Base-by-base conservation (phyloP, 164 flowering plant genomes). In the Echeveria elegans region DNA sequence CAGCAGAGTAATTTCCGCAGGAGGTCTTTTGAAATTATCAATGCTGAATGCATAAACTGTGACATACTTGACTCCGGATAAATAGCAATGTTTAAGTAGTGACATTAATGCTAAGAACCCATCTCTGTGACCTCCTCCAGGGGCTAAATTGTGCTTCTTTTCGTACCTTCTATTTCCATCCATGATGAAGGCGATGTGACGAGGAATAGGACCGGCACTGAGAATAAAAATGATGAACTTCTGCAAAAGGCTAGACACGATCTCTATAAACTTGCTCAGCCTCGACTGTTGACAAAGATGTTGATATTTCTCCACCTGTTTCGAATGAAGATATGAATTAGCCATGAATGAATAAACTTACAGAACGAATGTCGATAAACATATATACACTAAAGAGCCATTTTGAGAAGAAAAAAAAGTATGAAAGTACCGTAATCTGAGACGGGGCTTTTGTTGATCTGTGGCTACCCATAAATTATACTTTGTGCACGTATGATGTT, bases 31-130 rank as follows among this genome's bases (percentile, higher is more conserved):
- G 77, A 87, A 88, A 67, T 88, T 91, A 24, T 91, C 96, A n/a
- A 88, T 85, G 82, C 96, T 88, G 79, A 90, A 90, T 59, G 93
- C 91, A 65, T 80, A 88, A 1, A 88, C 62, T 0, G 94, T 84
- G 2, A 86, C 79, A 68, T 85, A 81, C 71, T 80, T 86, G 12
- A 89, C 81, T 1, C 90, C 88, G 66, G 86, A 31, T 62, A 86
- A 86, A 64, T 81, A 85, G 76, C 90, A 92, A 71, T 85, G 82
- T 37, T 67, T 68, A 6, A 92, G 79, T 66, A 85, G 67, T 53
- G 77, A 72, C 77, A 81, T 75, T 24, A 86, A 77, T 63, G 88
- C 69, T 5, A 61, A 61, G 32, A 47, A 83, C 12, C 88, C 90
- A 56, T 63, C 75, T 14, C 38, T 73, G 64, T 86, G 83, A 47